Evolutionary conservation across 768 basidiomycete genomes (phyloP), one percentile per base, ranked within the genome.

Genomic region (Termitomyces sp.): DNA sequence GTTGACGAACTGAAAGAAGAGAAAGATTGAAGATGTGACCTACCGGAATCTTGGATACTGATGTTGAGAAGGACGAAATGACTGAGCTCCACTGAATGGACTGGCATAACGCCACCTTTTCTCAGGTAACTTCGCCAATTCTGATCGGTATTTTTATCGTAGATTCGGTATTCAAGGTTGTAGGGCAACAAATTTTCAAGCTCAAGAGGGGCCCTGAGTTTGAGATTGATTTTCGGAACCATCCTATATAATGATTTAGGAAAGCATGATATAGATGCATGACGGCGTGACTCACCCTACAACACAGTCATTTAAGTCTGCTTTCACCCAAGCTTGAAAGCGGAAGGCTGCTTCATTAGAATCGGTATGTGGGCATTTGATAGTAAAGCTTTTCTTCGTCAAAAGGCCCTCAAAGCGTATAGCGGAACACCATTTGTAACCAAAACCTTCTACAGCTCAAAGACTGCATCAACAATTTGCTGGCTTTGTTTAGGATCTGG

Each of bases 111-210:
- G 7, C 95, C 96, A 29, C 97, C 96, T 66, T 91, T 85, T 46
- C 95, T 83, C 16, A 98, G 77, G 73, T 93, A 99, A 68, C 91
- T 95, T 62, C 85, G 86, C 87, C 94, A 98, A 66, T 96, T 95
- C 65, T 94, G 91, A 65, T 94, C 86, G 0, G 90, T 87, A 61
- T 97, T 84, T 75, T 94, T 97, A 77, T 99, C 95, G 63, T 94
- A 98, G 34, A 98, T 90, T n/a, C 94, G 84, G 74, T 97, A 99
- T 65, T 94, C 88, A 51, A 98, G 72, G 65, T 98, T 94, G 73
- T 88, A 97, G 0, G 97, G 97, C 24, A 98, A 75, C 20, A 98
- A 75, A 68, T 99, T 99, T 72, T 99, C 96, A 10, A 99, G 75
- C 67, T 99, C 96, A 28, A 99, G 79, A 0, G 97, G 97, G 15